Percentiles rank a stretch among this genome's conserved stretches.
These are phyloP conservation scores for Ophiostoma pallidulum DNA, from an alignment of 2,329 filamentous ascomycete species.

Conservation along the genomic window DNA sequence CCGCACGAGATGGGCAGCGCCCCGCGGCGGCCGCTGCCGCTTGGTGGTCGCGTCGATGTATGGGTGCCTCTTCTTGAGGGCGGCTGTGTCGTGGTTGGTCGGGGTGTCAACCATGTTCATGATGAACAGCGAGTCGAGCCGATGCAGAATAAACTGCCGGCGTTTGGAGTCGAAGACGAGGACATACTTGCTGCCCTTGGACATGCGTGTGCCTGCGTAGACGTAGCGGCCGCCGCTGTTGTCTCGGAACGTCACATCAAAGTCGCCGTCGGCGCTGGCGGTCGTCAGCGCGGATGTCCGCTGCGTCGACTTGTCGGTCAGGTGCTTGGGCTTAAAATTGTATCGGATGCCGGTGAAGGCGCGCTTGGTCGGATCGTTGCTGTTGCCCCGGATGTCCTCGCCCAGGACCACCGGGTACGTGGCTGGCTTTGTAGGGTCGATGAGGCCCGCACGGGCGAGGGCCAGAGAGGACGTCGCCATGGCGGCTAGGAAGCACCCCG, in stretches of 20 bases:
- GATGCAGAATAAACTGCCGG: slow-evolving; percentile 73
- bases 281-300: slow-evolving; percentile 27
- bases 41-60: slow-evolving; percentile 42
- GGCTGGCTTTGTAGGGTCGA: slow-evolving; percentile 50
- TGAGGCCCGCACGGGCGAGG: slow-evolving; percentile 23
- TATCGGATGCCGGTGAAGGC: slow-evolving; percentile 53
- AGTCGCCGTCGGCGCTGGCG: slow-evolving; percentile 46
- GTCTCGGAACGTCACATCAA: slow-evolving; percentile 46
- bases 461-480: slow-evolving; percentile 18
- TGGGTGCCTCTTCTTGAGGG: slow-evolving; percentile 55
- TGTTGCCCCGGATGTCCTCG: slow-evolving; percentile 48
- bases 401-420: slow-evolving; percentile 57
- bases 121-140: slow-evolving; percentile 69
- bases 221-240: slow-evolving; percentile 44
- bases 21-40: slow-evolving; percentile 11
- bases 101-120: slow-evolving; percentile 74
- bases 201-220: slow-evolving; percentile 50
- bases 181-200: slow-evolving; percentile 49
- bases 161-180: slow-evolving; percentile 67
- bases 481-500: not conserved
- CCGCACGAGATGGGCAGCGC: not conserved
- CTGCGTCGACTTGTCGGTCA: slow-evolving; percentile 40
- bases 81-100: slow-evolving; percentile 51
- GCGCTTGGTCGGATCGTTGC: slow-evolving; percentile 36
- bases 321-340: slow-evolving; percentile 49